phyloP scores from a whole-genome alignment of 1,139 yeast species.

The Pichia sp. region DNA sequence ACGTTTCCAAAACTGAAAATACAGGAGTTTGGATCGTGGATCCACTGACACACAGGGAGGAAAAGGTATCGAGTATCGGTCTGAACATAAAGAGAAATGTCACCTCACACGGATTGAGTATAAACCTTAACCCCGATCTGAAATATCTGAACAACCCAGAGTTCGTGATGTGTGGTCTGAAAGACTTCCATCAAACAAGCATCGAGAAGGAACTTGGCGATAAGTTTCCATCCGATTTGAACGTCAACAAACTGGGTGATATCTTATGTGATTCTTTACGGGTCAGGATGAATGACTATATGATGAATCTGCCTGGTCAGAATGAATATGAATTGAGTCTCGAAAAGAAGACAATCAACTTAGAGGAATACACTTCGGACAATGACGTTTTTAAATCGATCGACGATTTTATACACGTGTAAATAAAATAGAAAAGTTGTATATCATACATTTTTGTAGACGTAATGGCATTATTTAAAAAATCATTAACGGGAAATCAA shows the following conservation, averaged over 20 bases:
- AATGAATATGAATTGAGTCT: neutral
- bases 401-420: constrained; percentile 2
- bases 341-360: neutral
- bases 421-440: neutral
- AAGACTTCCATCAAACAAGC: constrained; percentile 56
- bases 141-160: constrained; percentile 58
- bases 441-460: neutral
- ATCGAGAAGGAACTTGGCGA: constrained; percentile 24
- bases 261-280: constrained; percentile 6
- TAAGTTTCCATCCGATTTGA: neutral
- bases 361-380: neutral
- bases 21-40: constrained; percentile 83
- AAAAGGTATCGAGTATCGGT: constrained; percentile 88
- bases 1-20: constrained; percentile 49
- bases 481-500: constrained; percentile 1
- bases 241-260: constrained; percentile 7
- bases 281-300: constrained; percentile 13
- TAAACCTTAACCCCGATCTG: constrained; percentile 75
- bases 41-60: constrained; percentile 28
- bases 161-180: constrained; percentile 84
- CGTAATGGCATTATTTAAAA: neutral
- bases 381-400: neutral
- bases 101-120: constrained; percentile 87
- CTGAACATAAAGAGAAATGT: constrained; percentile 81
- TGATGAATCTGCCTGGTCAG: constrained; percentile 9